Conservation (phyloP, 78 protist genomes). For the Cyanophora paradoxa region DNA sequence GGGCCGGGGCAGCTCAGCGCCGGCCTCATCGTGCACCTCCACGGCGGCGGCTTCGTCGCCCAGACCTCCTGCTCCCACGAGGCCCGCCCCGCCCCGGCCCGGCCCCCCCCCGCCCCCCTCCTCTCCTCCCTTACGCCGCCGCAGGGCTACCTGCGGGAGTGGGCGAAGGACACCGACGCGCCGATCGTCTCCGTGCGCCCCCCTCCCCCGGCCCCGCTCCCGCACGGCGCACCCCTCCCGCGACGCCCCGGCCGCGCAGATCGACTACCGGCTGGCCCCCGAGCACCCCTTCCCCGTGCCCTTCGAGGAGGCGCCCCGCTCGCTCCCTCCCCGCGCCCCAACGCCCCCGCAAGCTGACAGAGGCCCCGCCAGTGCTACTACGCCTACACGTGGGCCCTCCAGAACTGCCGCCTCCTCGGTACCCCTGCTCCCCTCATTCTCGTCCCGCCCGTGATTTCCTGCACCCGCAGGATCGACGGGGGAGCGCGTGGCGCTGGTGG, state of each 20-base stretch:
- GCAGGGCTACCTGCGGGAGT: constrained; percentile 16
- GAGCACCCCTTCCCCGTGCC: constrained; percentile 39
- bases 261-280: constrained; percentile 53
- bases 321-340: not conserved
- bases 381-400: constrained; percentile 41
- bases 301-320: constrained; percentile 2
- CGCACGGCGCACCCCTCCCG: too few species aligned
- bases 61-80: constrained; percentile 22
- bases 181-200: not conserved
- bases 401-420: constrained; percentile 5
- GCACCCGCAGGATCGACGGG: not conserved
- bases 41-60: constrained; percentile 56
- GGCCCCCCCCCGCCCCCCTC: too few species aligned
- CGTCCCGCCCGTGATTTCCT: too few species aligned
- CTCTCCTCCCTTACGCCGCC: not conserved
- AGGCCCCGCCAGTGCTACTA: constrained; percentile 12
- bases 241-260: too few species aligned
- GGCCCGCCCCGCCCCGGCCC: not conserved
- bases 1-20: too few species aligned
- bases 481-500: constrained; percentile 4
- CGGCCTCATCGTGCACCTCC: constrained; percentile 36
- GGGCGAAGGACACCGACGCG: constrained; percentile 18
- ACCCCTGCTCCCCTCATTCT: not conserved
- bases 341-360: not conserved
- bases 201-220: too few species aligned